phyloP scores from a whole-genome alignment of 176 grass and related monocot species.

The Thinopyrum elongatum region DNA sequence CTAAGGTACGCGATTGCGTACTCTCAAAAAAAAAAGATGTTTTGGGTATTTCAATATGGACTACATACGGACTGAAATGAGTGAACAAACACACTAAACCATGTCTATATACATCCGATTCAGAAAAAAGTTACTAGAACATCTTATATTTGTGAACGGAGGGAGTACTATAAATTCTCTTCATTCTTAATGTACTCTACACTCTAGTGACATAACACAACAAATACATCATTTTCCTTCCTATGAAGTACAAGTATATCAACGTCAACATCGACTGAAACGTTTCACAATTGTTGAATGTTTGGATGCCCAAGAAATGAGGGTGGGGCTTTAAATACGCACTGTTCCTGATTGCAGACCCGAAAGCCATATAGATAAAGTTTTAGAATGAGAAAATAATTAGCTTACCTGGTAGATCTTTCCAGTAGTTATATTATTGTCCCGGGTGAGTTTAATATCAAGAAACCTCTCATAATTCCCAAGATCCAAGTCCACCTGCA shows the following conservation, averaged over 20 bases:
- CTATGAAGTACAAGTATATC: constrained; percentile 4
- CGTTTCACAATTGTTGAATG: constrained; percentile 13
- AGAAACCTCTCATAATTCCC: constrained; percentile 81
- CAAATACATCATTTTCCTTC: constrained; percentile 17
- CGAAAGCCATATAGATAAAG: no score
- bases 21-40: no score
- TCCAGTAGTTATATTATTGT: constrained; percentile 81
- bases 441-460: constrained; percentile 63
- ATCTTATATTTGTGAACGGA: no score
- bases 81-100: no score
- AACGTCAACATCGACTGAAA: constrained; percentile 8
- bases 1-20: no score
- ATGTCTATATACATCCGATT: no score
- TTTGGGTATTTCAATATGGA: no score
- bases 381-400: no score
- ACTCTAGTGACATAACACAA: constrained; percentile 28
- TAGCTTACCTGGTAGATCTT: constrained; percentile 67
- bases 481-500: constrained; percentile 75
- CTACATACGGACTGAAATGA: no score
- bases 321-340: background rate
- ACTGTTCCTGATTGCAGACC: background rate
- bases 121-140: no score
- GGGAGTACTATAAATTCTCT: background rate
- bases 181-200: constrained; percentile 10
- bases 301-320: background rate